phyloP scores from a whole-genome alignment of 73 alveolate genomes.

The Stentor roeselii region DNA sequence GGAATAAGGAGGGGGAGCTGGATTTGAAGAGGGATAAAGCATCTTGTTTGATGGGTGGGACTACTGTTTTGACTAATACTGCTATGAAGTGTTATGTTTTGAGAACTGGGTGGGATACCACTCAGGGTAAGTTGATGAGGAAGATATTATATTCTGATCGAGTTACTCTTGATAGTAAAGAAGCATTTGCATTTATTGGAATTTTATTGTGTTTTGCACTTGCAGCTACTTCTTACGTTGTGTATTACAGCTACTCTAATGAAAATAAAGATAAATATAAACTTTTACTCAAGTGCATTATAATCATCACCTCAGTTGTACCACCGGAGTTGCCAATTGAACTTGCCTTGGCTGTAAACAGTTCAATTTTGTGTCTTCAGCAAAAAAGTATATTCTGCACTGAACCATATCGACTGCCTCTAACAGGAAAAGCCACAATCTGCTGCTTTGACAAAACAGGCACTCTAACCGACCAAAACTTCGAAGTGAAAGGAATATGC shows the following conservation, averaged over 20 bases:
- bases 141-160: constrained; percentile 92
- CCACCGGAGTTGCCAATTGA: constrained; percentile 99
- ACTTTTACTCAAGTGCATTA: constrained; percentile 91
- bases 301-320: constrained; percentile 97
- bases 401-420: constrained; percentile 99
- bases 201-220: constrained; percentile 86
- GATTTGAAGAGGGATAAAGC: constrained; percentile 35
- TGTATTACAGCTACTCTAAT: constrained; percentile 72
- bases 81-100: constrained; percentile 81
- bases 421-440: constrained; percentile 95
- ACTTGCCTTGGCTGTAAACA: constrained; percentile 95
- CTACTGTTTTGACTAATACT: constrained; percentile 64
- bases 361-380: constrained; percentile 85
- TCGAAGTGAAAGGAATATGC: constrained; percentile 87
- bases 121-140: constrained; percentile 95
- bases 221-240: constrained; percentile 85
- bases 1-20: constrained; percentile 46
- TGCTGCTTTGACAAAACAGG: constrained; percentile 99
- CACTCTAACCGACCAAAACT: constrained; percentile 95
- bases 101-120: constrained; percentile 92
- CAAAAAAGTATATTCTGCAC: constrained; percentile 93
- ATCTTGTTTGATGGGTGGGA: constrained; percentile 77
- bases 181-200: constrained; percentile 81
- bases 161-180: constrained; percentile 90
- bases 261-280: constrained; percentile 85